Evolutionary conservation across 75 land plant species (phyloP), one percentile per base, ranked within the genome.

Genomic region (Sequoia sempervirens): DNA sequence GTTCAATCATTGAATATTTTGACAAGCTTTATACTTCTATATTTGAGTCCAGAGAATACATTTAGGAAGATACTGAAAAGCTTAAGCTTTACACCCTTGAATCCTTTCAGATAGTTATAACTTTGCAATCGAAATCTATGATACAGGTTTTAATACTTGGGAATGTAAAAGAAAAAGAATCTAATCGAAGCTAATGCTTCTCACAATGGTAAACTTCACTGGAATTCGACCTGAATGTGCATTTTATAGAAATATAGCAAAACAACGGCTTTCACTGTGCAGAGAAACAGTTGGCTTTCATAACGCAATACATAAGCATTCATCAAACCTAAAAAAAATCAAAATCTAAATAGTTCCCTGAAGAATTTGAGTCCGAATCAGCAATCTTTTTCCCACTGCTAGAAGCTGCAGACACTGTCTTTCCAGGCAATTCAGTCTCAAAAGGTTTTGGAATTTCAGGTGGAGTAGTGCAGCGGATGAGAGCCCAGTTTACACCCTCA

Each of bases 401-500:
- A 52, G 84, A 28, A 52, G 84, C 53, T 28, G 73, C 5, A 3
- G 81, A 9, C 36, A 41, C 91, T 28, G 78, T 78, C 84, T 88
- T 87, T 32, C 64, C 89, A 18, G 84, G 88, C 58, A 83, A 74
- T 83, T 92, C 92, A 1, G 80, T 58, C 79, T 93, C 97, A 38
- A 93, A 88, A 12, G 97, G 93, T 84, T 91, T 95, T 46, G 99
- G 99, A 23, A 96, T 87, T 81, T 95, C 94, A 13, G 99, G 99
- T 1, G 99, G 99, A 8, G 94, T 89, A 70, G 98, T 92, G 86
- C 95, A 96, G 38, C 99, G 90, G 68, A 96, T 96, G 37, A 96
- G 90, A 61, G 99, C 97, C 99, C 99, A 96, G 54, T 95, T 96
- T 56, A 96, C 92, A 45, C 97, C 97, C 84, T 94, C 96, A 75